Conservation (phyloP, 257 asterid genomes). For the Penstemon davidsonii region DNA sequence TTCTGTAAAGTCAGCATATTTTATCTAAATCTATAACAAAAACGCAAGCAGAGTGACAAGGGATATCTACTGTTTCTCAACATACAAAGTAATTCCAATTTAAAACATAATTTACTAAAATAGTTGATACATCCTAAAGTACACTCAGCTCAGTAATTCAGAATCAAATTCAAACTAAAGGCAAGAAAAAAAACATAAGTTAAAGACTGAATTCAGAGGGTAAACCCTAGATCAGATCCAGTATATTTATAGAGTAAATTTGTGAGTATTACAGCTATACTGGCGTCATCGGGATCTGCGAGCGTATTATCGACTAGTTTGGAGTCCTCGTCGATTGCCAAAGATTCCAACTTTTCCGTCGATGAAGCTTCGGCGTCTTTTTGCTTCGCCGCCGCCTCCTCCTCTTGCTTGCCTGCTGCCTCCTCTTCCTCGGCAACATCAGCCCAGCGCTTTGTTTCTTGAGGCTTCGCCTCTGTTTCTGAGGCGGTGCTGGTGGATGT, state of each 20-base stretch:
- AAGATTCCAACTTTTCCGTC: slow-evolving; percentile 25
- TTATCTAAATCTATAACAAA: background rate
- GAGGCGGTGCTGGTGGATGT: background rate
- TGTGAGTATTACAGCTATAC: slow-evolving; percentile 22
- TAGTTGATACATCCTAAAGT: too few relatives aligned
- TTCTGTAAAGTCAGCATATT: background rate
- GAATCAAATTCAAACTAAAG: slow-evolving; percentile 18
- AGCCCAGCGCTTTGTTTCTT: slow-evolving; percentile 15
- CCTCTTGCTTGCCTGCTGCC: slow-evolving; percentile 21
- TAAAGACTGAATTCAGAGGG: background rate
- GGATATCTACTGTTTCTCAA: background rate
- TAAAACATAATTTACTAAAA: slow-evolving; percentile 5
- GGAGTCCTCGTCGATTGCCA: slow-evolving; percentile 33
- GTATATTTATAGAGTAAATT: background rate
- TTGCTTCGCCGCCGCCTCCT: background rate
- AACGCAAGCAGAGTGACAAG: background rate
- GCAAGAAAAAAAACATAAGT: background rate
- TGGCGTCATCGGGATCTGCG: slow-evolving; percentile 31
- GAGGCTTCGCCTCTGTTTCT: background rate
- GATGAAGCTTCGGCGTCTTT: slow-evolving; percentile 16
- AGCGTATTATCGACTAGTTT: slow-evolving; percentile 13
- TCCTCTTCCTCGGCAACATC: slow-evolving; percentile 45
- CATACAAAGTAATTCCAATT: slow-evolving; percentile 19
- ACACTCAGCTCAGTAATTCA: too few relatives aligned
- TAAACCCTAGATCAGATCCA: background rate